A percentile compares a stretch with the other conserved stretches of the same genome.
These are phyloP conservation scores for Dalbergia cochinchinensis DNA, from an alignment of 306 rosid species.

Conservation along the genomic window DNA sequence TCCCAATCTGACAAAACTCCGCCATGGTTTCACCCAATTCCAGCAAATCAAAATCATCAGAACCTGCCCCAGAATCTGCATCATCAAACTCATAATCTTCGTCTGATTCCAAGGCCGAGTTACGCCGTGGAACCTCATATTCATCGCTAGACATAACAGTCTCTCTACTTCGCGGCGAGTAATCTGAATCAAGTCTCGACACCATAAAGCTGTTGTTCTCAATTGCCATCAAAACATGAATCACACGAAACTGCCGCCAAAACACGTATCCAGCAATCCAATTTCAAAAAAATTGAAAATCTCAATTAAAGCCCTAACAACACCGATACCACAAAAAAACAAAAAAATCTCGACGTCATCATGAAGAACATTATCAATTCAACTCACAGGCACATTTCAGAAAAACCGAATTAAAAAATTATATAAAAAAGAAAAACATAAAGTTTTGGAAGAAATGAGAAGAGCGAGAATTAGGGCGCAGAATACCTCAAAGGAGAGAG, in stretches of 20 bases:
- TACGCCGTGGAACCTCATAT: conserved; percentile 74
- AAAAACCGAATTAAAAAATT: conserved; percentile 6
- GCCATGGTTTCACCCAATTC: conserved; percentile 94
- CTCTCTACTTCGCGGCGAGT: conserved; percentile 78
- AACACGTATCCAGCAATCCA: conserved; percentile 34
- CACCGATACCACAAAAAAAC: conserved; percentile 17
- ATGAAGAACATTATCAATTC: conserved; percentile 28
- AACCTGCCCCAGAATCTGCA: conserved; percentile 97
- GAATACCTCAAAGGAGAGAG: conserved; percentile 61
- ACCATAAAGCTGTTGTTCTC: conserved; percentile 92
- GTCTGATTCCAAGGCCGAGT: conserved; percentile 77
- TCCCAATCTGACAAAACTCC: conserved; percentile 96
- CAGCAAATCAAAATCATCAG: conserved; percentile 95
- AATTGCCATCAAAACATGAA: conserved; percentile 85
- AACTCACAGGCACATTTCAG: not conserved
- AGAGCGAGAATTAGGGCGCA: conserved; percentile 1
- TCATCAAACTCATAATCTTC: conserved; percentile 92
- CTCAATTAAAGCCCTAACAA: conserved; percentile 58
- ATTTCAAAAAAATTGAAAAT: conserved; percentile 35
- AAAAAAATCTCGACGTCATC: conserved; percentile 21
- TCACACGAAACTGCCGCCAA: conserved; percentile 50
- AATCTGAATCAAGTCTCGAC: conserved; percentile 86
- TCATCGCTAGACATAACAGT: conserved; percentile 89
- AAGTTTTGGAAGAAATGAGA: not conserved
- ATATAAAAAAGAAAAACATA: not conserved